Evolutionary conservation across 345 rosid genomes (phyloP).

Genomic region (Garcia nutans): DNA sequence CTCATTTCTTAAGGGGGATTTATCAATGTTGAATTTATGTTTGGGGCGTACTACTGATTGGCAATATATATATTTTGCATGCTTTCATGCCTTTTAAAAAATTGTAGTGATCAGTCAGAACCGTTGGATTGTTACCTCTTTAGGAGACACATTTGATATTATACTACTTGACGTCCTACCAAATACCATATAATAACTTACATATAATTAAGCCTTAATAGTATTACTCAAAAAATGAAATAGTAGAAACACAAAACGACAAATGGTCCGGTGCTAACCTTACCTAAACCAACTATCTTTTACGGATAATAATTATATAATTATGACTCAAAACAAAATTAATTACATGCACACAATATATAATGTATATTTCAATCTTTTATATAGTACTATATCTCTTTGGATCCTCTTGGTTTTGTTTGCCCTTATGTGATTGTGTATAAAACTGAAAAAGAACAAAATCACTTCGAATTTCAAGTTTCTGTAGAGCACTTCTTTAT

Average conservation of each 20-base stretch:
- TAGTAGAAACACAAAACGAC: slow-evolving; percentile 20
- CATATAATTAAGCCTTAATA: background rate
- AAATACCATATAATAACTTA: background rate
- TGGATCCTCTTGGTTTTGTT: slow-evolving; percentile 38
- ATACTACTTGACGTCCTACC: slow-evolving; percentile 9
- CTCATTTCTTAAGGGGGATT: background rate
- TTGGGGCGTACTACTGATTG: background rate
- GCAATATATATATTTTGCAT: background rate
- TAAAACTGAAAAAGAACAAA: slow-evolving; percentile 17
- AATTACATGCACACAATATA: no score
- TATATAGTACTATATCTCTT: slow-evolving; percentile 10
- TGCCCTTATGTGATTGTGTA: background rate
- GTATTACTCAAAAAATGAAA: background rate
- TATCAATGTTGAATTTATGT: background rate
- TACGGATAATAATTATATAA: background rate
- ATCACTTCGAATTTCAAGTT: background rate
- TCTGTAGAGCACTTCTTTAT: slow-evolving; percentile 1
- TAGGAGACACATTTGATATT: background rate
- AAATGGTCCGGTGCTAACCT: slow-evolving; percentile 34
- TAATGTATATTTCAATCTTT: no score
- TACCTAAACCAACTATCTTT: slow-evolving; percentile 50
- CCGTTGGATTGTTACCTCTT: slow-evolving; percentile 13
- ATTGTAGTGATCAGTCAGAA: background rate
- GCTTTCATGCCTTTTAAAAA: background rate
- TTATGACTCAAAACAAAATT: no score